phyloP scores from a whole-genome alignment of 139 green algal species.

The Diplosphaera chodatii region DNA sequence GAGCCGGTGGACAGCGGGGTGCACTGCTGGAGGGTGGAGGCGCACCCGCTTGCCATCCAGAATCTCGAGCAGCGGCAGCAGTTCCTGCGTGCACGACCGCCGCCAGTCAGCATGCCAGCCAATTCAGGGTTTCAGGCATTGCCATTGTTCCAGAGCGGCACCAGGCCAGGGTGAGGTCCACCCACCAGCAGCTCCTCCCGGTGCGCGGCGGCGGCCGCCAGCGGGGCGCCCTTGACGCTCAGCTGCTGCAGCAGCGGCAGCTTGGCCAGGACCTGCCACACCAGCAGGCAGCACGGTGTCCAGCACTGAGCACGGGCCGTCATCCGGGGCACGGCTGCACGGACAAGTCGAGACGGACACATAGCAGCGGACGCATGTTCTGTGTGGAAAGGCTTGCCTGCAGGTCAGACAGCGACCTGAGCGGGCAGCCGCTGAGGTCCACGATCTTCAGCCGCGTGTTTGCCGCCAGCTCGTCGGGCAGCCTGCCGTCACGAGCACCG shows the following conservation, averaged over 20 bases:
- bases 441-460: conserved; percentile 18
- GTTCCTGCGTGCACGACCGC: too few species aligned
- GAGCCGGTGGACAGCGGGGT: too few species aligned
- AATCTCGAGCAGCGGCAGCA: conserved; percentile 25
- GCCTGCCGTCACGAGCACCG: too few species aligned
- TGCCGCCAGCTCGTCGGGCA: conserved; percentile 18
- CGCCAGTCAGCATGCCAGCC: too few species aligned
- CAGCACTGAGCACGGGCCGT: background rate
- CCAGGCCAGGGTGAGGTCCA: too few species aligned
- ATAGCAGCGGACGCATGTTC: too few species aligned
- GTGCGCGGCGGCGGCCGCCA: conserved; percentile 11
- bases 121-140: too few species aligned
- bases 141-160: too few species aligned
- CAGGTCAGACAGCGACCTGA: conserved; percentile 13
- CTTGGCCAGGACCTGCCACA: conserved; percentile 15
- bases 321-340: background rate
- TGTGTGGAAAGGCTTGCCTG: too few species aligned
- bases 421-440: conserved; percentile 24
- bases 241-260: conserved; percentile 21
- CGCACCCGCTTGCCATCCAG: conserved; percentile 31
- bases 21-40: too few species aligned
- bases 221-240: conserved; percentile 23
- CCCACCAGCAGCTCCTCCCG: background rate
- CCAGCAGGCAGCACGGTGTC: background rate
- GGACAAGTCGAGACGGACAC: too few species aligned